Percentiles rank a stretch among this genome's conserved stretches.
Conservation (phyloP, 306 rosid species). For the Mucuna pruriens region DNA sequence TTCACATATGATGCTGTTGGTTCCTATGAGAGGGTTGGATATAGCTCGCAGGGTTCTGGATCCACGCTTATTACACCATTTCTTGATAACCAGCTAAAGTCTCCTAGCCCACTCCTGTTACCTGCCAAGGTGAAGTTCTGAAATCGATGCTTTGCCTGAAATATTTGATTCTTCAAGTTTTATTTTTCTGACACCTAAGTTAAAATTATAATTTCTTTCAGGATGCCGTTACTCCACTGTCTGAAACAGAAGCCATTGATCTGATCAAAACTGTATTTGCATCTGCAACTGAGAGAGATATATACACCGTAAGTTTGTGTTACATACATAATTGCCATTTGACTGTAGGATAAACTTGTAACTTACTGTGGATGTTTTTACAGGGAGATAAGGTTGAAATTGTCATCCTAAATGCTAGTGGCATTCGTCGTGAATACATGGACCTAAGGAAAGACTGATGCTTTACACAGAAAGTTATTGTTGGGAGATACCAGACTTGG, state of each 20-base stretch:
- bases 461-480: conserved; percentile 19
- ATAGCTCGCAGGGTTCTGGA: conserved; percentile 97
- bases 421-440: conserved; percentile 66
- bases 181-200: neutral
- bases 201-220: conserved; percentile 36
- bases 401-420: conserved; percentile 67
- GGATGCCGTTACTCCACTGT: conserved; percentile 95
- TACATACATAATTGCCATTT: neutral
- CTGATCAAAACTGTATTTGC: conserved; percentile 91
- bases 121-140: conserved; percentile 69
- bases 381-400: conserved; percentile 91
- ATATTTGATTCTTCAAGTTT: conserved; percentile 26
- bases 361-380: conserved; percentile 31
- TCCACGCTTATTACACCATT: conserved; percentile 92
- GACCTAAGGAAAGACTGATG: conserved; percentile 80
- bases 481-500: conserved; percentile 25
- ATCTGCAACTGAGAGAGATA: conserved; percentile 95
- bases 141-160: conserved; percentile 18
- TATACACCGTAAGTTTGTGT: conserved; percentile 78
- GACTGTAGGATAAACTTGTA: neutral
- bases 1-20: conserved; percentile 99
- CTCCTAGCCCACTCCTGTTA: conserved; percentile 91
- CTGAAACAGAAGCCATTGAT: conserved; percentile 86
- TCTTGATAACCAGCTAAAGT: conserved; percentile 87
- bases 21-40: conserved; percentile 98